Base-by-base conservation (phyloP, 306 rosid genomes). In the Senna tora region DNA sequence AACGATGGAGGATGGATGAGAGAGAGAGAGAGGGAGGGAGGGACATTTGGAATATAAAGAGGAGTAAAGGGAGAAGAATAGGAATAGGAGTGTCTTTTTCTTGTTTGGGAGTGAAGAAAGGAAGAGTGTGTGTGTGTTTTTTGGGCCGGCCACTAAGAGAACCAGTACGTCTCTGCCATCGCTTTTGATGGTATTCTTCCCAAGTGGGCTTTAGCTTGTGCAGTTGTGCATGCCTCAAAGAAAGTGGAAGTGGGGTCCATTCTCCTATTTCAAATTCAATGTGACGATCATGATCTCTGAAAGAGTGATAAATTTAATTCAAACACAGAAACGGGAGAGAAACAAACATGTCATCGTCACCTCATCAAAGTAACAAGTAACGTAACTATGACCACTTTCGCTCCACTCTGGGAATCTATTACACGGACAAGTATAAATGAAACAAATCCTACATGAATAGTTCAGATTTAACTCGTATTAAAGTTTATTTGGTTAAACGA, bases 101-200 rank as follows among this genome's bases (percentile, higher is more conserved):
- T 74, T 67, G 80, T 82, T 80, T 65, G 77, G 67, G 78, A 77
- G 85, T 32, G 80, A 46, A 73, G 84, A 81, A 80, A 74, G 80
- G 56, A 71, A 71, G 52, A 15, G 75, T n/a, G n/a, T n/a, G n/a
- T n/a, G 52, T 16, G 46, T 12, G 47, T 58, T 51, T 67, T 56
- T 74, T 62, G 75, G 74, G 80, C 74, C 80, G 77, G 72, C 75
- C 81, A 80, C 71, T 46, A 65, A 9, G 41, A 8, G 41, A 43
- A 60, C 46, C 38, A 10, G 67, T 61, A 57, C 74, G 49, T 28
- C 66, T 75, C 59, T 41, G 61, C 19, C 14, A 36, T 81, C 65
- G 20, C 76, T 73, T 68, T 81, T 20, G 41, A 60, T 67, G 56
- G 16, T 19, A 59, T 36, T 62, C 47, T 36, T 36, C 9, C 22